These are phyloP conservation scores for Ceratobasidium sp. DNA, from an alignment of 1,284 basidiomycete species.

Conservation along the genomic window DNA sequence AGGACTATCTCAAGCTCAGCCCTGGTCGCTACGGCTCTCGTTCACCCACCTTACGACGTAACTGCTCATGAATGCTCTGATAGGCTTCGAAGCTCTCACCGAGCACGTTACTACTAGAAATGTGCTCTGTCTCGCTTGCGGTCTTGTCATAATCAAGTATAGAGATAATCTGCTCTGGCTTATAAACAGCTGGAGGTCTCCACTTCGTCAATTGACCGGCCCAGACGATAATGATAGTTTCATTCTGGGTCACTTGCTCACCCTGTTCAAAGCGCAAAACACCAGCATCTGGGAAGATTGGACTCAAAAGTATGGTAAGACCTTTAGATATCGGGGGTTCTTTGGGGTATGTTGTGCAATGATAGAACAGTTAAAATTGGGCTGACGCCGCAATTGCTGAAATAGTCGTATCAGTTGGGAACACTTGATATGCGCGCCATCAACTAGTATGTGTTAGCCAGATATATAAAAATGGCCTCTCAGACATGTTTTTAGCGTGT, in stretches of 20 bases:
- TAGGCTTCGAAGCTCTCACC: too few species aligned
- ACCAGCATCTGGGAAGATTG: constrained; percentile 18
- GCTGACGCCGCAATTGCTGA: background rate
- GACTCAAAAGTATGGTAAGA: constrained; percentile 42
- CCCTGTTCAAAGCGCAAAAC: background rate
- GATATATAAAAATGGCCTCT: background rate
- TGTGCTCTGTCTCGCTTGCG: constrained; percentile 28
- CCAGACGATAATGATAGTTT: constrained; percentile 3
- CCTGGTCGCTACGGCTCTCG: too few species aligned
- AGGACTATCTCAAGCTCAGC: too few species aligned
- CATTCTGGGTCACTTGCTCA: constrained; percentile 37
- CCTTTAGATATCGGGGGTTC: constrained; percentile 19
- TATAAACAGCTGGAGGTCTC: constrained; percentile 12
- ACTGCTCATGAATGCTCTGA: too few species aligned
- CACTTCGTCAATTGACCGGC: constrained; percentile 11
- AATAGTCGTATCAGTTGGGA: constrained; percentile 26
- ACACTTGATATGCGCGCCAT: constrained; percentile 41
- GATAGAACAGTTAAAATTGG: background rate
- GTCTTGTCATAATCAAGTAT: constrained; percentile 45
- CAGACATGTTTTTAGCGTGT: background rate
- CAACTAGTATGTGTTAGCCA: constrained; percentile 22
- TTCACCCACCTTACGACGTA: too few species aligned
- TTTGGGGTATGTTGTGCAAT: constrained; percentile 26
- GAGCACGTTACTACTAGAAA: background rate
- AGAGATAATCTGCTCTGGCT: background rate